Percentiles rank a stretch among this genome's conserved stretches.
phyloP scores from a whole-genome alignment of 495 filamentous ascomycete species.

The Cercophora newfieldiana region DNA sequence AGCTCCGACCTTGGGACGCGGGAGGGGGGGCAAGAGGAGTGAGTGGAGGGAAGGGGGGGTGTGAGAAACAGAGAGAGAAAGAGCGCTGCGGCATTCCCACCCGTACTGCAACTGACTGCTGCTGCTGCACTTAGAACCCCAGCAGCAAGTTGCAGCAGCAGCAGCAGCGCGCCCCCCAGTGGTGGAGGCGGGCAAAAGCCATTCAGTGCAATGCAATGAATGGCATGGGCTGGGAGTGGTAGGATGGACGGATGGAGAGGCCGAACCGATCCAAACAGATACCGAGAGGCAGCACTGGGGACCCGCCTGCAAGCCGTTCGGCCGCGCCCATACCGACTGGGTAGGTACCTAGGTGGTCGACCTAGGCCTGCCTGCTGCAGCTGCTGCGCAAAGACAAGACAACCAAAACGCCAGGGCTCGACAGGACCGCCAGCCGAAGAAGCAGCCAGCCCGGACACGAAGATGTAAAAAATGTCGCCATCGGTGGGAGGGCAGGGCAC shows the following conservation, averaged over 20 bases:
- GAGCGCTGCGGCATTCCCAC: background rate
- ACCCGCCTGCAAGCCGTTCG: background rate
- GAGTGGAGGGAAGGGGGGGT: background rate
- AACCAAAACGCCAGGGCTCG: background rate
- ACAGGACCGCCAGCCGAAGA: slow-evolving; percentile 7
- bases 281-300: background rate
- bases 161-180: too few relatives aligned
- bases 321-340: background rate
- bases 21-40: background rate
- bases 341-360: background rate
- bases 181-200: too few relatives aligned
- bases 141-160: background rate
- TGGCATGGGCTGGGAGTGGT: background rate
- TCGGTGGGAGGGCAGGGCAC: slow-evolving; percentile 11
- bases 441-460: slow-evolving; percentile 4
- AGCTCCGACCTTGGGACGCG: slow-evolving; percentile 19
- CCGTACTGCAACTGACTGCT: too few relatives aligned
- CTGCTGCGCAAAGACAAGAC: slow-evolving; percentile 5
- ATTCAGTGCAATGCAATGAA: background rate
- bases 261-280: slow-evolving; percentile 2
- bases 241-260: slow-evolving; percentile 5
- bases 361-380: background rate
- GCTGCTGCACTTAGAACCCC: background rate
- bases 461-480: slow-evolving; percentile 27
- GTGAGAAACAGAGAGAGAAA: background rate